A percentile compares a stretch with the other conserved stretches of the same genome.
phyloP scores from a whole-genome alignment of 495 filamentous ascomycete genomes.

The Lichenothelia convexa region DNA sequence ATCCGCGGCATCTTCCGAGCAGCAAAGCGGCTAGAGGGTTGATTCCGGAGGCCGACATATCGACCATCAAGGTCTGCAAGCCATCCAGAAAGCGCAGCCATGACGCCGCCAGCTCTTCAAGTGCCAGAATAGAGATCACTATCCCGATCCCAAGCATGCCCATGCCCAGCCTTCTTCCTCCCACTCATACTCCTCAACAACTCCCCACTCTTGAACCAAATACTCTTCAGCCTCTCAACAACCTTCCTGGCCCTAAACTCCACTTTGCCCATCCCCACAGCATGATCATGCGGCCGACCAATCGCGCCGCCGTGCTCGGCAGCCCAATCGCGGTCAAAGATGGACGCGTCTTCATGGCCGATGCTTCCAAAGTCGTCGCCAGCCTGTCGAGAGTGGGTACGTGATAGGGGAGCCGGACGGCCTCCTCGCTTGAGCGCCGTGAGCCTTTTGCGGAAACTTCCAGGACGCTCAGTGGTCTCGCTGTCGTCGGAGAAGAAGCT shows the following conservation, averaged over 20 bases:
- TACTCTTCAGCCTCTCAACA: constrained; percentile 12
- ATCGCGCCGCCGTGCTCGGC: constrained; percentile 6
- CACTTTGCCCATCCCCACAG: constrained; percentile 14
- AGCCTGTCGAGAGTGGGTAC: constrained; percentile 2
- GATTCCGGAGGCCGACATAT: too few species aligned
- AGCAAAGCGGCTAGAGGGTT: too few species aligned
- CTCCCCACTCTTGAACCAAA: constrained; percentile 12
- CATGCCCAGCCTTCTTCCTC: constrained; percentile 1
- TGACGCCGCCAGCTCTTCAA: too few species aligned
- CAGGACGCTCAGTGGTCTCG: constrained; percentile 10
- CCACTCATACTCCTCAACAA: constrained; percentile 10
- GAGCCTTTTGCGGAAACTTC: constrained; percentile 16
- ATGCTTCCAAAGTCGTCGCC: neutral
- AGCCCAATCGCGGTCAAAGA: constrained; percentile 1
- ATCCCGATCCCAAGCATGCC: constrained; percentile 10
- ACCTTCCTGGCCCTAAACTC: constrained; percentile 16
- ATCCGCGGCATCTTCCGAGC: too few species aligned
- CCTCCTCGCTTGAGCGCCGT: constrained; percentile 12
- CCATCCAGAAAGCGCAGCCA: too few species aligned
- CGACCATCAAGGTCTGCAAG: too few species aligned
- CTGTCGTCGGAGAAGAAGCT: constrained; percentile 27
- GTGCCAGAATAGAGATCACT: constrained; percentile 9
- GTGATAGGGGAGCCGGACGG: constrained; percentile 3
- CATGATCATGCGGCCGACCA: constrained; percentile 8
- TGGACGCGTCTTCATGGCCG: neutral